Base-by-base conservation (phyloP, 2,329 filamentous ascomycete genomes). In the Calonectria crousiana region DNA sequence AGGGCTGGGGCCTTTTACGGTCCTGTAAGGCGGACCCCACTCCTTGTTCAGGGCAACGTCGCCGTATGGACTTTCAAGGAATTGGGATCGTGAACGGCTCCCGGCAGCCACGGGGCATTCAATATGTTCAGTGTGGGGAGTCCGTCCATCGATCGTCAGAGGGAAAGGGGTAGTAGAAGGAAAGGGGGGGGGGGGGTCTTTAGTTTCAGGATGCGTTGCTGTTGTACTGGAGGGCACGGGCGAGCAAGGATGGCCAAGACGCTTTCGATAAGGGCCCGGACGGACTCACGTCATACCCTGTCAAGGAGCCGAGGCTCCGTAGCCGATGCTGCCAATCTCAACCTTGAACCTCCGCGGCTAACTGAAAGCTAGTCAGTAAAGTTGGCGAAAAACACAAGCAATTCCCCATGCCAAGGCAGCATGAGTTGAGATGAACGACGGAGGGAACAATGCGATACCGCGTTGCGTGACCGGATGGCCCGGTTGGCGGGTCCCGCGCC, bases 1-100 rank as follows among this genome's bases (percentile, higher is more conserved):
- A 64, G 41, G 44, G 51, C 34, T 44, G 20, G 47, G 34, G 44
- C 34, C 38, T 36, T 38, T 38, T 34, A 58, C 56, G 51, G 69
- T 47, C 36, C 49, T 70, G 38, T 66, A 71, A 56, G 68, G 66
- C 78, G 78, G 78, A 80, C 78, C 77, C 78, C 78, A 80, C 76
- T 78, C 26, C 78, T 78, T 28, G 72, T 80, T 80, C 74, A 49
- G 78, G 78, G 73, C 78, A 79, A 66, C 68, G 56, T 65, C 58
- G 41, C 71, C 72, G 52, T 41, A 69, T 74, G 69, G 23, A 38
- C 36, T 58, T 28, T 67, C 66, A 47, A 69, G 72, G 68, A 69
- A 66, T 36, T 69, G 69, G 62, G 71, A 71, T 67, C 52, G 68
- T 68, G 67, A 28, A 23, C 44, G 66, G 34, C 30, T 69, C 60